A percentile compares a stretch with the other conserved stretches of the same genome.
These are phyloP conservation scores for Penicillium brasilianum DNA, from an alignment of 2,329 filamentous ascomycete genomes.

Conservation along the genomic window DNA sequence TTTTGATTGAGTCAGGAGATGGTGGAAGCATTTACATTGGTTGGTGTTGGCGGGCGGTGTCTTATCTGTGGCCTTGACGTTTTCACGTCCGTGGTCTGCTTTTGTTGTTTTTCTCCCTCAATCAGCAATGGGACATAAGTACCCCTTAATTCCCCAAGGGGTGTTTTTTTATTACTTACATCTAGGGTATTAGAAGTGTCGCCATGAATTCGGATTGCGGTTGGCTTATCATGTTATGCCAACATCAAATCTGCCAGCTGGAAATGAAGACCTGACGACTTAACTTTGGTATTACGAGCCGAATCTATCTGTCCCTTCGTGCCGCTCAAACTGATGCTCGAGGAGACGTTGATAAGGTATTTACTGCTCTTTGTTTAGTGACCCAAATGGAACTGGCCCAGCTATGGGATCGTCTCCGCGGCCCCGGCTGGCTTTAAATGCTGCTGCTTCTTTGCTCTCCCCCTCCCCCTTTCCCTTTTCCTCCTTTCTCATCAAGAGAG, in stretches of 20 bases:
- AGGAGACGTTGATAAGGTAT: constrained; percentile 15
- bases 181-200: neutral
- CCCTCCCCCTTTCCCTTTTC: constrained; percentile 21
- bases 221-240: neutral
- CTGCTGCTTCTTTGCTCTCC: constrained; percentile 22
- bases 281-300: neutral
- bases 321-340: neutral
- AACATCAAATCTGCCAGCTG: neutral
- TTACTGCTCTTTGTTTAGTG: constrained; percentile 16
- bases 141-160: neutral
- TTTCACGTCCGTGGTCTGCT: neutral
- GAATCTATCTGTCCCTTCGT: neutral
- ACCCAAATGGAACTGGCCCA: constrained; percentile 17
- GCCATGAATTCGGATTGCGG: neutral
- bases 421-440: constrained; percentile 19
- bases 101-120: neutral
- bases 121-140: neutral
- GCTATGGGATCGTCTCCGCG: neutral
- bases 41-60: constrained; percentile 2
- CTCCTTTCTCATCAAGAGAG: constrained; percentile 44
- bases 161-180: neutral
- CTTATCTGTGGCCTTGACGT: constrained; percentile 1
- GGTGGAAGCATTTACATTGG: neutral
- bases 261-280: constrained; percentile 1
- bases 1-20: constrained; percentile 6